Base-by-base conservation (phyloP, 2,329 filamentous ascomycete genomes). In the Davidsoniella australis region DNA sequence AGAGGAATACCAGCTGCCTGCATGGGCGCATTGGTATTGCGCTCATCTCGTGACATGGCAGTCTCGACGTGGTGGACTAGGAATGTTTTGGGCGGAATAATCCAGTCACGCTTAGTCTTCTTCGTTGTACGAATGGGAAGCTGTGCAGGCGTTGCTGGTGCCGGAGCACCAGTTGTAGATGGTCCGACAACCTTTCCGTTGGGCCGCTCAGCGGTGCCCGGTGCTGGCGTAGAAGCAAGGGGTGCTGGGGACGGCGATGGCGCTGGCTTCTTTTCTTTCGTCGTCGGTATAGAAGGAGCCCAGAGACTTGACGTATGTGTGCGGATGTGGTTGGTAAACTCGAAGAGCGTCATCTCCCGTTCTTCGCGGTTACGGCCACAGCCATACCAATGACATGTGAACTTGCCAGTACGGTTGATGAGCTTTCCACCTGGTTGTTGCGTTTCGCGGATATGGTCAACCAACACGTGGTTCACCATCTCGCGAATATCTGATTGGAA, bases 1-100 rank as follows among this genome's bases (percentile, higher is more conserved):
- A 89, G 69, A n/a, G 85, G 82, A 36, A 89, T 79, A 4, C 85
- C 85, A 1, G 80, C 81, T 2, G 84, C 80, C 58, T 86, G 74
- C 2, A 71, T 66, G 4, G 70, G 65, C 7, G 68, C 68, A 53
- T 77, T 73, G 9, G 72, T 71, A 54, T 76, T 76, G 43, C 71
- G 66, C 59, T 77, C 74, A 56, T 78, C 75, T 9, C 71, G 69
- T 33, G 68, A 67, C 37, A 68, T 69, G 41, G 68, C 62, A 3
- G 77, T 81, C 58, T 76, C 70, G 54, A 78, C 72, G 57, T 68
- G 72, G 1, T 66, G 64, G 26, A 80, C 61, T 5, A 64, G 62
- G 61, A 78, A 70, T 4, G 69, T 76, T 60, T 70, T 72, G 40
- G 73, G 72, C 1, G 74, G 72, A 41, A 72, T 62, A 55, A 78